Evolutionary conservation across 2,329 filamentous ascomycete genomes (phyloP).

Genomic region (Apiospora hydei): DNA sequence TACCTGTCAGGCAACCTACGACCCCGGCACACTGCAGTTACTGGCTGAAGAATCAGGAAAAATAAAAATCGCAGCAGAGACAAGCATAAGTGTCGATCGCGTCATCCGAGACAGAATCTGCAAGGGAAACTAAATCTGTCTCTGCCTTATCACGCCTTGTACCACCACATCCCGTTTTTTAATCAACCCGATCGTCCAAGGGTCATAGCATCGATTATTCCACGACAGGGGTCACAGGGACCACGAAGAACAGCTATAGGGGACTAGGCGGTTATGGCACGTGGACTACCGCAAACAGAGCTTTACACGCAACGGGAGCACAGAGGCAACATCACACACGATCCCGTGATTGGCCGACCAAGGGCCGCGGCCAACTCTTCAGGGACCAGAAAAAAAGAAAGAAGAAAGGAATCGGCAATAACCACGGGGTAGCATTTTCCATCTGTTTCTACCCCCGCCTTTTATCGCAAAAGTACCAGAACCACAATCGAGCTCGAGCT

Average conservation of each 20-base stretch:
- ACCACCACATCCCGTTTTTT: background rate
- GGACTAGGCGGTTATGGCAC: background rate
- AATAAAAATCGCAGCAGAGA: background rate
- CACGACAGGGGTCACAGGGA: background rate
- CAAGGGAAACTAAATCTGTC: slow-evolving; percentile 16
- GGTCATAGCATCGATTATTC: background rate
- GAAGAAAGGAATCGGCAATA: background rate
- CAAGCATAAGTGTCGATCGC: background rate
- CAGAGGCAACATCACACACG: background rate
- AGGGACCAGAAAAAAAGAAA: background rate
- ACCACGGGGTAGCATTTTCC: background rate
- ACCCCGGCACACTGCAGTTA: background rate
- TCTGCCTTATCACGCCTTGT: slow-evolving; percentile 21
- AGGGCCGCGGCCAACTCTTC: background rate
- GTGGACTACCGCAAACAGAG: background rate
- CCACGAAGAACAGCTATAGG: background rate
- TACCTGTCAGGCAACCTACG: background rate
- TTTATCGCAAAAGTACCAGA: background rate
- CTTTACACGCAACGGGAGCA: background rate
- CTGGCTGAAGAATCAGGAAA: background rate
- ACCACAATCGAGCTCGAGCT: slow-evolving; percentile 1
- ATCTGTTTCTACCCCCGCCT: background rate
- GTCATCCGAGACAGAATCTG: background rate
- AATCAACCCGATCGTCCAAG: background rate
- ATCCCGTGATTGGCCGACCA: background rate